Evolutionary conservation across 306 rosid species (phyloP).

Genomic region (Alnus rubra): DNA sequence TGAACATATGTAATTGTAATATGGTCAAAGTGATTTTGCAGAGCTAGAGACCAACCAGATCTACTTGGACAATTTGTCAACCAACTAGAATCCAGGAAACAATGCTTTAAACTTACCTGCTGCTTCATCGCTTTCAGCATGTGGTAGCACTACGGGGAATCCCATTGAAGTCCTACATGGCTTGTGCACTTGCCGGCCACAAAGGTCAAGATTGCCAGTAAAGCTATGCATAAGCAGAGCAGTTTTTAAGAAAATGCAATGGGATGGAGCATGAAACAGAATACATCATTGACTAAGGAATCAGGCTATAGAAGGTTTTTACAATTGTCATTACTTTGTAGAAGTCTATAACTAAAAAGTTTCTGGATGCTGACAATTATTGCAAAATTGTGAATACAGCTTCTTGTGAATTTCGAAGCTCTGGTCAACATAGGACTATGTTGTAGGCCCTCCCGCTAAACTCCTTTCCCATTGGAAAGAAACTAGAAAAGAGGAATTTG

Average conservation of each 20-base stretch:
- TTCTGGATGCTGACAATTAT: background rate
- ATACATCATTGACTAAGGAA: background rate
- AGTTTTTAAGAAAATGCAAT: background rate
- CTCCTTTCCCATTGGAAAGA: background rate
- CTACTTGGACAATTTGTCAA: background rate
- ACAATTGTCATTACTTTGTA: background rate
- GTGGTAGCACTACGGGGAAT: constrained; percentile 91
- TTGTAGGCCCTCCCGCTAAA: background rate
- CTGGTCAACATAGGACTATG: background rate
- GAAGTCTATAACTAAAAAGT: background rate
- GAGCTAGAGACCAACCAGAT: constrained; percentile 4
- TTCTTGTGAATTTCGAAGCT: background rate
- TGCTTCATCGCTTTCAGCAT: constrained; percentile 83
- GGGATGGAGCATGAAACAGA: constrained; percentile 2
- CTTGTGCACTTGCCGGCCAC: constrained; percentile 86
- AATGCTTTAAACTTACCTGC: constrained; percentile 57
- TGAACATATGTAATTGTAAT: background rate
- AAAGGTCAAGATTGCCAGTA: constrained; percentile 80
- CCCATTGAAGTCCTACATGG: constrained; percentile 91
- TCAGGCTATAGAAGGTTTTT: background rate
- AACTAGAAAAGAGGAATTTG: background rate
- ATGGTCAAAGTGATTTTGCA: background rate
- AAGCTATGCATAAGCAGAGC: constrained; percentile 51
- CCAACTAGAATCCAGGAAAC: constrained; percentile 4
- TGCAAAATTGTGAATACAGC: no score